A percentile compares a stretch with the other conserved stretches of the same genome.
Conservation (phyloP, 768 basidiomycete species). For the Lactifluus volemus region DNA sequence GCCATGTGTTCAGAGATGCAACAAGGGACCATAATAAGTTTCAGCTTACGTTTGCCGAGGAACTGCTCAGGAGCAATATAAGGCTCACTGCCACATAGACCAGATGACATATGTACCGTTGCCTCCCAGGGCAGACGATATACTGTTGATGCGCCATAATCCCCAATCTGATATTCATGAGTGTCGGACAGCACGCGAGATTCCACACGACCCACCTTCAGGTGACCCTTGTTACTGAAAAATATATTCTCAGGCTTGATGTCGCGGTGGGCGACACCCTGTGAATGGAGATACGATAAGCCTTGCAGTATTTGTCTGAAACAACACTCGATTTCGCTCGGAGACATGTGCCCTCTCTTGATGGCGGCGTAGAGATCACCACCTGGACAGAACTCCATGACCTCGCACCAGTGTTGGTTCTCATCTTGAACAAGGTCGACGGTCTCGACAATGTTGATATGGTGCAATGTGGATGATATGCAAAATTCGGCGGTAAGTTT, state of each 20-base stretch:
- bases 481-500: slow-evolving; percentile 99
- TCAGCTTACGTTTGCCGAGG: slow-evolving; percentile 82
- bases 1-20: slow-evolving; percentile 31
- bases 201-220: slow-evolving; percentile 57
- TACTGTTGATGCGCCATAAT: slow-evolving; percentile 98
- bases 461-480: slow-evolving; percentile 92
- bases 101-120: slow-evolving; percentile 94
- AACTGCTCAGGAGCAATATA: slow-evolving; percentile 99
- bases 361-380: slow-evolving; percentile 98
- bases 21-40: slow-evolving; percentile 24
- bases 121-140: slow-evolving; percentile 97
- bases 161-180: slow-evolving; percentile 66
- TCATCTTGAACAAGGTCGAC: slow-evolving; percentile 99
- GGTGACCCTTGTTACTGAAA: slow-evolving; percentile 83
- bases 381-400: slow-evolving; percentile 99
- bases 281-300: slow-evolving; percentile 84
- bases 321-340: slow-evolving; percentile 91
- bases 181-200: slow-evolving; percentile 9
- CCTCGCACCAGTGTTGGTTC: slow-evolving; percentile 94
- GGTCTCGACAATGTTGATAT: slow-evolving; percentile 93
- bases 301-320: slow-evolving; percentile 94
- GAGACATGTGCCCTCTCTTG: slow-evolving; percentile 91
- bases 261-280: slow-evolving; percentile 97
- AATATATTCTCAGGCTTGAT: slow-evolving; percentile 98
- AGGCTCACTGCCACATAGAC: slow-evolving; percentile 94